phyloP scores from a whole-genome alignment of 352 stramenopile species.

The Paralagenidium karlingii region DNA sequence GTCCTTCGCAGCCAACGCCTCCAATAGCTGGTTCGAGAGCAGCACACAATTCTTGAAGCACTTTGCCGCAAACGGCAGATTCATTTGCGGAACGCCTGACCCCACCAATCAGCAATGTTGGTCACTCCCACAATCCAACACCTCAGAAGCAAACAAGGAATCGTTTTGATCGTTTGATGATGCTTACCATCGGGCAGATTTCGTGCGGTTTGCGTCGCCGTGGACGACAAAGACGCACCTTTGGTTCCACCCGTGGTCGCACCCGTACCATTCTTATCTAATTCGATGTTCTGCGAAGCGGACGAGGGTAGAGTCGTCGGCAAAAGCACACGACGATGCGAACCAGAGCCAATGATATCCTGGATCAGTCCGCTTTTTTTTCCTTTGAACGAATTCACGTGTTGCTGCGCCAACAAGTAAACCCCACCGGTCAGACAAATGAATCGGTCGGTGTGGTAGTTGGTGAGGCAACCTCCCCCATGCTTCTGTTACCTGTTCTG shows the following conservation, averaged over 20 bases:
- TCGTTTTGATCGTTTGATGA: no score
- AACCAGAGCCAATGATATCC: constrained; percentile 58
- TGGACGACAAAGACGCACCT: no score
- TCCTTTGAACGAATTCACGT: no score
- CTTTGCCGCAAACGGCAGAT: constrained; percentile 70
- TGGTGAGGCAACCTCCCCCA: no score
- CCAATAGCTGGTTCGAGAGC: constrained; percentile 67
- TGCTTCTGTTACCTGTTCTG: no score
- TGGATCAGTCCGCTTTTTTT: constrained; percentile 75
- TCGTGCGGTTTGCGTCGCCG: no score
- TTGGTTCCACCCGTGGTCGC: no score
- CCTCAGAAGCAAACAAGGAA: no score
- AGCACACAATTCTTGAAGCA: constrained; percentile 83
- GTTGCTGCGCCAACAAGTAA: not conserved
- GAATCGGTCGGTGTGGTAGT: not conserved
- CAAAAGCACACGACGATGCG: constrained; percentile 73
- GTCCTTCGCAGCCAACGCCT: constrained; percentile 16
- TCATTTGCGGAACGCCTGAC: constrained; percentile 64
- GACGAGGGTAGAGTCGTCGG: constrained; percentile 43
- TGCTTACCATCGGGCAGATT: no score
- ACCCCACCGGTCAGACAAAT: not conserved
- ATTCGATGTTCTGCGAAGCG: constrained; percentile 49
- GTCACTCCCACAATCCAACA: no score
- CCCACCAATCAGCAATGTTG: no score
- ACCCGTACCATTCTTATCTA: no score